Conservation (phyloP, 2,329 filamentous ascomycete genomes). For the Blastomyces percursus region DNA sequence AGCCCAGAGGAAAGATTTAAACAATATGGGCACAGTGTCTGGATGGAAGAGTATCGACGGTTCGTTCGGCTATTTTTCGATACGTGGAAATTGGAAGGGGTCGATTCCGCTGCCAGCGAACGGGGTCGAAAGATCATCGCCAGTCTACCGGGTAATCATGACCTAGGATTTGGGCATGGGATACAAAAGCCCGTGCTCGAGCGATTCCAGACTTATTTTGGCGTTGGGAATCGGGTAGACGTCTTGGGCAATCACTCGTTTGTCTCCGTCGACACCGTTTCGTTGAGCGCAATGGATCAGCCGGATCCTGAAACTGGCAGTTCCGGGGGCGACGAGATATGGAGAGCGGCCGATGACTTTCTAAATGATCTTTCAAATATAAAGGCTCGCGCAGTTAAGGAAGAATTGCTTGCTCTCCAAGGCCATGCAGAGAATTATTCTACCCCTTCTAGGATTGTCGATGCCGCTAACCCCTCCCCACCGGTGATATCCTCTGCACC, state of each 20-base stretch:
- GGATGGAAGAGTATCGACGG: conserved; percentile 74
- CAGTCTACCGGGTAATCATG: conserved; percentile 87
- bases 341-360: conserved; percentile 65
- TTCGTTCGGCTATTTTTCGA: conserved; percentile 79
- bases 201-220: conserved; percentile 80
- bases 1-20: conserved; percentile 58
- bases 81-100: conserved; percentile 51
- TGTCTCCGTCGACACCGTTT: conserved; percentile 81
- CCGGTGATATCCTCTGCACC: conserved; percentile 7
- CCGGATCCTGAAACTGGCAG: conserved; percentile 41
- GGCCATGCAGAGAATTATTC: conserved; percentile 47
- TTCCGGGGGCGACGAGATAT: conserved; percentile 49
- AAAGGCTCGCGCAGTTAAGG: conserved; percentile 57
- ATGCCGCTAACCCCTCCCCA: conserved; percentile 39
- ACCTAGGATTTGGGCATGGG: conserved; percentile 78
- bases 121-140: conserved; percentile 67
- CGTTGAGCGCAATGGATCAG: conserved; percentile 63
- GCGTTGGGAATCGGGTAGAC: conserved; percentile 81
- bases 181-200: conserved; percentile 71
- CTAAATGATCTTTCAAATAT: conserved; percentile 53
- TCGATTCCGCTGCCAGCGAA: conserved; percentile 46
- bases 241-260: conserved; percentile 92
- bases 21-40: conserved; percentile 69
- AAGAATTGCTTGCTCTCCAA: conserved; percentile 56
- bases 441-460: conserved; percentile 51